A percentile compares a stretch with the other conserved stretches of the same genome.
These are phyloP conservation scores for Calocybe indica DNA, from an alignment of 768 basidiomycete species.

Conservation along the genomic window DNA sequence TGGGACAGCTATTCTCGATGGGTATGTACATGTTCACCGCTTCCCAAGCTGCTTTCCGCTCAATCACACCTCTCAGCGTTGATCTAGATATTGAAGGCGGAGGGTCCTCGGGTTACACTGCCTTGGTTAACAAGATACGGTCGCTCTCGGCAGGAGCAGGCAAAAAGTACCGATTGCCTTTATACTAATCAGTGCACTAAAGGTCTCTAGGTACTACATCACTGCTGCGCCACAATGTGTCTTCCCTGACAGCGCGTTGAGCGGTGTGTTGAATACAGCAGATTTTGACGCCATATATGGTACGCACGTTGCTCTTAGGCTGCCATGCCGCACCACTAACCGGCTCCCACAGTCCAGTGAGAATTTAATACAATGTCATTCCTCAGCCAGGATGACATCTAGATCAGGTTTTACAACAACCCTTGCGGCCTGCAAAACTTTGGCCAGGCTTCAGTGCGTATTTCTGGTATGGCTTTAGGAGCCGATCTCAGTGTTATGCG, in stretches of 20 bases:
- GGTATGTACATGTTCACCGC: slow-evolving; percentile 30
- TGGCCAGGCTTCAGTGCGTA: slow-evolving; percentile 41
- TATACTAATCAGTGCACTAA: neutral
- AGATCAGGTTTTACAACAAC: slow-evolving; percentile 51
- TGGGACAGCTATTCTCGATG: slow-evolving; percentile 65
- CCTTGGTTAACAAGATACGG: slow-evolving; percentile 53
- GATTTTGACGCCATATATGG: slow-evolving; percentile 69
- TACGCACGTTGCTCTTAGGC: slow-evolving; percentile 12
- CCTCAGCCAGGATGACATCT: neutral
- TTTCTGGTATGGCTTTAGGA: neutral
- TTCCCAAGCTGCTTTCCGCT: neutral
- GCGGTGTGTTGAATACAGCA: slow-evolving; percentile 52
- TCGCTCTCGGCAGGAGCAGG: slow-evolving; percentile 42
- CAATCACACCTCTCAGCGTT: slow-evolving; percentile 26
- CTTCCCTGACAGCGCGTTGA: slow-evolving; percentile 60
- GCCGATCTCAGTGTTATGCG: slow-evolving; percentile 8
- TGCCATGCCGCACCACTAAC: neutral
- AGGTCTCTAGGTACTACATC: slow-evolving; percentile 47
- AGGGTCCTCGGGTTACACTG: slow-evolving; percentile 36
- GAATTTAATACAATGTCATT: slow-evolving; percentile 1
- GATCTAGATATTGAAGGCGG: slow-evolving; percentile 80
- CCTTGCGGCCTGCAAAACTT: slow-evolving; percentile 45
- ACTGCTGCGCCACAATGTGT: slow-evolving; percentile 65
- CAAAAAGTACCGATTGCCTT: slow-evolving; percentile 37
- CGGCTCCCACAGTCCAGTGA: slow-evolving; percentile 25